These are phyloP conservation scores for Zasmidium cellare DNA, from an alignment of 2,329 filamentous ascomycete species.

Conservation along the genomic window DNA sequence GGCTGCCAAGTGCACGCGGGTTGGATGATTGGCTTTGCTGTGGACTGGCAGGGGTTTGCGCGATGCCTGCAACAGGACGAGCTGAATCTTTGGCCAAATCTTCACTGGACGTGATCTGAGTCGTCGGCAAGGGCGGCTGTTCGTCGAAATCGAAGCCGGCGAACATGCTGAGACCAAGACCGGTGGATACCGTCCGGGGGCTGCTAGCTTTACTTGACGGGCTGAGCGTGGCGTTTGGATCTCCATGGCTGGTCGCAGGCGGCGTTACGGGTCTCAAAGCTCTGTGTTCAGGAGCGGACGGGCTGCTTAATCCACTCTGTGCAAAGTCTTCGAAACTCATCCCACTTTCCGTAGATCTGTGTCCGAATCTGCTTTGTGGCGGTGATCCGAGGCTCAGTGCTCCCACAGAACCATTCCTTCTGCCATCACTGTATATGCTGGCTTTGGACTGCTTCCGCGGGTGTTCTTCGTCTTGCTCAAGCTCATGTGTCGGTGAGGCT, in stretches of 20 bases:
- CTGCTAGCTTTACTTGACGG: slow-evolving; percentile 4
- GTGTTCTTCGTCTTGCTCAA: neutral
- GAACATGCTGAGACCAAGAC: slow-evolving; percentile 19
- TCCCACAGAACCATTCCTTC: slow-evolving; percentile 7
- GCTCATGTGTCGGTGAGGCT: neutral
- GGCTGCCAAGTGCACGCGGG: neutral
- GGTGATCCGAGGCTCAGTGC: slow-evolving; percentile 1
- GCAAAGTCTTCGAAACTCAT: slow-evolving; percentile 18
- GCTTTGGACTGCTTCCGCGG: neutral
- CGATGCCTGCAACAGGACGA: neutral
- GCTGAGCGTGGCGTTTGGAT: neutral
- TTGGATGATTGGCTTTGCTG: neutral
- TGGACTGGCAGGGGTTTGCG: neutral
- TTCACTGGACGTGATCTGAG: neutral
- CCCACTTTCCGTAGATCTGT: slow-evolving; percentile 3
- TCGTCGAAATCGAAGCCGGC: slow-evolving; percentile 18
- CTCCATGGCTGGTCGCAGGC: neutral
- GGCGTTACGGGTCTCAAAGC: neutral
- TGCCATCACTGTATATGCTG: slow-evolving; percentile 4
- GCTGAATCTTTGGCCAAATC: neutral
- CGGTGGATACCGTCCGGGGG: slow-evolving; percentile 6
- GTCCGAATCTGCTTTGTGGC: neutral
- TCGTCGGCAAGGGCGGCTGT: neutral
- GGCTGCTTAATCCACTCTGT: slow-evolving; percentile 7
- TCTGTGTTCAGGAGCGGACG: neutral